Evolutionary conservation across 108 stramenopile genomes (phyloP).

Genomic region (Licmophora abbreviata): DNA sequence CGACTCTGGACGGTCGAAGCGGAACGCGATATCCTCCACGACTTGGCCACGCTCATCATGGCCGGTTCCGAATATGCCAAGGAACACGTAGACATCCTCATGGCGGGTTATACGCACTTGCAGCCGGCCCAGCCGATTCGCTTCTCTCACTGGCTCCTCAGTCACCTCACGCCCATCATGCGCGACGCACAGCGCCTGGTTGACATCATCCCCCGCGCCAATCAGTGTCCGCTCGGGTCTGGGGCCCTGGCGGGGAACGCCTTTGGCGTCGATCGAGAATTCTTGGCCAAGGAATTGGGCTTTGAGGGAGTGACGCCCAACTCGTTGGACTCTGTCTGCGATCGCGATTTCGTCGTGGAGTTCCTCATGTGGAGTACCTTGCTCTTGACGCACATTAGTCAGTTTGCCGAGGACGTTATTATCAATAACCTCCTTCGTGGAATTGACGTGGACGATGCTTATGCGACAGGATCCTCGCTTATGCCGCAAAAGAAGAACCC

Average conservation of each 20-base stretch:
- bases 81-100: conserved; percentile 87
- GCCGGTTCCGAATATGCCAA: conserved; percentile 69
- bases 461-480: conserved; percentile 96
- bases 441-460: conserved; percentile 94
- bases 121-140: conserved; percentile 98
- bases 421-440: conserved; percentile 89
- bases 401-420: conserved; percentile 98
- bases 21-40: conserved; percentile 70
- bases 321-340: conserved; percentile 94
- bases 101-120: conserved; percentile 99
- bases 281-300: conserved; percentile 85
- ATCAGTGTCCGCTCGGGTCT: conserved; percentile 91
- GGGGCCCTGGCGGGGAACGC: conserved; percentile 98
- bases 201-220: conserved; percentile 84
- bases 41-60: conserved; percentile 60
- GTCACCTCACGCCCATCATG: conserved; percentile 84
- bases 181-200: conserved; percentile 91
- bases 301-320: conserved; percentile 92
- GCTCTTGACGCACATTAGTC: conserved; percentile 87
- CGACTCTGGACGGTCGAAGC: conserved; percentile 92
- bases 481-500: conserved; percentile 99
- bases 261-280: conserved; percentile 94
- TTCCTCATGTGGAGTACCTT: conserved; percentile 96
- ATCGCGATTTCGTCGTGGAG: conserved; percentile 98
- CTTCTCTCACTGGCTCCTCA: conserved; percentile 95